Evolutionary conservation across 129 eudicot species (phyloP).

Genomic region (Kitagawia praeruptora): DNA sequence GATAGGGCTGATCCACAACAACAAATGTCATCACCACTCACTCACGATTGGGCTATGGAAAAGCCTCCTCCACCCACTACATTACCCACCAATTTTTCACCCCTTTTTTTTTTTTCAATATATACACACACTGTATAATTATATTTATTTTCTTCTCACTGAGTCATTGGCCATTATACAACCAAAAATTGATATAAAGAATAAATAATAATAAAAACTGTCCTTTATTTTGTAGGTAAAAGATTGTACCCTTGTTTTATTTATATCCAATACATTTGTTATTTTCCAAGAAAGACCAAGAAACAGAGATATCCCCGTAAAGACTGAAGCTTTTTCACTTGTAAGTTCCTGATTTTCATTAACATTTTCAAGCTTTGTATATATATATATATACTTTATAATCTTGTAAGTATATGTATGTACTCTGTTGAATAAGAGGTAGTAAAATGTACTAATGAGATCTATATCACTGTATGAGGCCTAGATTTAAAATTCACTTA

Average conservation of each 20-base stretch:
- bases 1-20: conserved; percentile 19
- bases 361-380: background rate
- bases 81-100: conserved; percentile 21
- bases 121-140: too few species aligned
- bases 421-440: background rate
- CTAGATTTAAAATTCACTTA: background rate
- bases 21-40: conserved; percentile 49
- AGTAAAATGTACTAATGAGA: background rate
- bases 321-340: conserved; percentile 6
- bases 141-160: too few species aligned
- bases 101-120: background rate
- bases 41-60: conserved; percentile 57
- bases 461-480: background rate
- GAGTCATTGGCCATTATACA: too few species aligned
- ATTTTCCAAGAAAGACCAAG: conserved; percentile 8
- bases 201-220: too few species aligned
- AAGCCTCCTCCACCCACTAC: conserved; percentile 65
- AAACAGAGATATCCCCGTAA: background rate
- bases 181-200: too few species aligned
- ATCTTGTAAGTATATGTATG: background rate
- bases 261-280: background rate
- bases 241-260: background rate
- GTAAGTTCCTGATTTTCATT: conserved; percentile 4
- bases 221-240: too few species aligned
- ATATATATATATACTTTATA: background rate